Evolutionary conservation across 2,329 filamentous ascomycete genomes (phyloP).

Genomic region (Ophiostoma ips): DNA sequence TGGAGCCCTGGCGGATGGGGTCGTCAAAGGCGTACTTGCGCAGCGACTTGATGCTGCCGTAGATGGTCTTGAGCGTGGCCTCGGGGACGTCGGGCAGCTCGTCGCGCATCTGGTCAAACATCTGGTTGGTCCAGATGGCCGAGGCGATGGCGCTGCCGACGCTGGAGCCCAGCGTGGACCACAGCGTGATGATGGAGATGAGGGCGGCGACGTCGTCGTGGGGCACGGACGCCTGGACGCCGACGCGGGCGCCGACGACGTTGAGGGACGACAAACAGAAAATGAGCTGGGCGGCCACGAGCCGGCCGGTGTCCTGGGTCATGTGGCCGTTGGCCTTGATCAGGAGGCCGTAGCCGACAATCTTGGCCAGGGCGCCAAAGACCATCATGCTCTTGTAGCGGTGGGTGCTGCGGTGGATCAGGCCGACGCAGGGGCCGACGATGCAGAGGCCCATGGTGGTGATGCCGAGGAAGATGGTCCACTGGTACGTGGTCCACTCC

Average conservation of each 20-base stretch:
- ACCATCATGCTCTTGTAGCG: conserved; percentile 47
- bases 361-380: conserved; percentile 37
- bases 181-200: conserved; percentile 30
- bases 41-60: conserved; percentile 32
- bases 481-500: conserved; percentile 25
- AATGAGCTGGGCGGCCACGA: conserved; percentile 35
- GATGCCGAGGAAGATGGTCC: conserved; percentile 44
- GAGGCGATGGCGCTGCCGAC: conserved; percentile 38
- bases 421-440: conserved; percentile 43
- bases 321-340: conserved; percentile 27
- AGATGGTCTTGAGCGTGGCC: conserved; percentile 31
- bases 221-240: conserved; percentile 35
- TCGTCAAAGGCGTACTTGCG: conserved; percentile 40
- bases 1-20: conserved; percentile 44
- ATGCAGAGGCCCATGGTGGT: conserved; percentile 52
- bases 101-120: conserved; percentile 30
- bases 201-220: conserved; percentile 41
- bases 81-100: conserved; percentile 34
- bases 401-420: conserved; percentile 46
- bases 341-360: conserved; percentile 39
- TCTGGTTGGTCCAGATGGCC: conserved; percentile 33
- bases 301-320: conserved; percentile 28
- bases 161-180: conserved; percentile 11
- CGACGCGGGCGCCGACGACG: conserved; percentile 36
- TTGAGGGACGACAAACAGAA: conserved; percentile 42